Conservation (phyloP, 2,329 filamentous ascomycete species). For the Aureobasidium lini region DNA sequence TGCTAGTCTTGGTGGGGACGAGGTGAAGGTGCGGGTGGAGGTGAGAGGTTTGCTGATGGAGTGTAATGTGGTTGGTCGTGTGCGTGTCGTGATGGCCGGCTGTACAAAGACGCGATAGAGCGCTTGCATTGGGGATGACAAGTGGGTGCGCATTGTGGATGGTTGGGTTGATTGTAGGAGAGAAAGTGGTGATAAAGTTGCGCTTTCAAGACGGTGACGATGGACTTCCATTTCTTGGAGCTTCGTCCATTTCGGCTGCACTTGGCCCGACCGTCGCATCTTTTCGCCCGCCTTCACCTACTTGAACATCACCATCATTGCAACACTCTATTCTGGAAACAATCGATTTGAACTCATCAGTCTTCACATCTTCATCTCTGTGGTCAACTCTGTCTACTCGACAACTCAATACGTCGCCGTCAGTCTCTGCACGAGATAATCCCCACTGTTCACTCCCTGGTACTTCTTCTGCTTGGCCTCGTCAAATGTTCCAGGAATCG, state of each 20-base stretch:
- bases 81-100: constrained; percentile 20
- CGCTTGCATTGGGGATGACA: constrained; percentile 22
- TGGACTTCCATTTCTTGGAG: not conserved
- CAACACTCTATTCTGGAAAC: too few species aligned
- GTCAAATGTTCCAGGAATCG: constrained; percentile 69
- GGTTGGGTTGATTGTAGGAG: too few species aligned
- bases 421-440: constrained; percentile 73
- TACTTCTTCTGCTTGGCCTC: constrained; percentile 67
- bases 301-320: too few species aligned
- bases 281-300: not conserved
- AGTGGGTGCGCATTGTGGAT: not conserved
- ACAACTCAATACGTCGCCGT: constrained; percentile 54
- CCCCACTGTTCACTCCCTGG: constrained; percentile 64
- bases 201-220: not conserved
- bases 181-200: too few species aligned
- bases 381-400: too few species aligned
- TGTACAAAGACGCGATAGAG: constrained; percentile 39
- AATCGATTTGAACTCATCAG: not conserved
- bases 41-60: constrained; percentile 1
- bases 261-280: not conserved
- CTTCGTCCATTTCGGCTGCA: not conserved
- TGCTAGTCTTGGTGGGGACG: constrained; percentile 21
- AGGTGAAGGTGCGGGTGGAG: constrained; percentile 7
- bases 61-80: not conserved
- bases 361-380: not conserved